Evolutionary conservation across 352 stramenopile species (phyloP), one percentile per base, ranked within the genome.

Genomic region (Globisporangium middletonii): DNA sequence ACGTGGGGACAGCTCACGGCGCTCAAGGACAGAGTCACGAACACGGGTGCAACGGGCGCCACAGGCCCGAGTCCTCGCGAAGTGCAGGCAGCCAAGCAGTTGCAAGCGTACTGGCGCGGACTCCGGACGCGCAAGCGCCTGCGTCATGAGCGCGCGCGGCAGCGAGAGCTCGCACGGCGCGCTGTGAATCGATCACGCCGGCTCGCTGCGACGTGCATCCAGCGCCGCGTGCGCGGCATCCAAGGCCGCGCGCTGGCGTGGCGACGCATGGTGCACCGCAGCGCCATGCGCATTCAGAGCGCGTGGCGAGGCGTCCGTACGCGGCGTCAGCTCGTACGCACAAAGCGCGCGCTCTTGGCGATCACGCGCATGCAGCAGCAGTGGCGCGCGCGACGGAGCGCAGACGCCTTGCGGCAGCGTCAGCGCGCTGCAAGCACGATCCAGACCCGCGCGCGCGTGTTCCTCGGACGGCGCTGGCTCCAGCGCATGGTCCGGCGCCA

Each of bases 41-140:
- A 27, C 9, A 43, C 18, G 6, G 4, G 23, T 12, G 45, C 33
- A 15, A 2, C 30, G 15, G 18, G 43, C 8, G 44, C 5, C 16
- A 50, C 19, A 3, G 33, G 18, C 1, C 45, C 59, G 8, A 59
- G 45, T 51, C 35, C n/a, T 1, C 57, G 53, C 23, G 68, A 77
- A 47, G n/a, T 68, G 5, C 55, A 67, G 1, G 75, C 79, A 5
- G 73, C 69, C 27, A 69, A 59, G 35, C 72, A 62, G 50, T 44
- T 89, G 8, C 79, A 89, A 43, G 75, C 77, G 16, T 50, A 69
- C 12, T 89, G 79, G 77, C 77, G 68, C 38, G 77, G 79, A 0
- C 60, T 63, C 19, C 60, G 65, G 45, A 63, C 71, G 30, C 69
- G 79, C 0, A 68, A 68, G 44, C 61, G 77, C 2, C 52, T 88